Base-by-base conservation (phyloP, 495 filamentous ascomycete genomes). In the Penicillium manginii region DNA sequence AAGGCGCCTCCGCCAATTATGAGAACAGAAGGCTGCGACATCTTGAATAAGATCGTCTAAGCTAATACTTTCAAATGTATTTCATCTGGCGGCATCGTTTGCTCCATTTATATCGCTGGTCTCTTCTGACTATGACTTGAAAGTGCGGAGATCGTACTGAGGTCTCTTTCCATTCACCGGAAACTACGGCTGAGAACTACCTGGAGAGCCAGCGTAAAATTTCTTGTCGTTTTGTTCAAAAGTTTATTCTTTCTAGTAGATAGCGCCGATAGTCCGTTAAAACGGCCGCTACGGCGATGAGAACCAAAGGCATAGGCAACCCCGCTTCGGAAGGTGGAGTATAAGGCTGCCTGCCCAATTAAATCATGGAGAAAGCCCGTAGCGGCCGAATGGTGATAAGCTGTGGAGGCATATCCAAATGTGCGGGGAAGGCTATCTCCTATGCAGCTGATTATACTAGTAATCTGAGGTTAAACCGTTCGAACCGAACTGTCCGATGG, bases 1-100 rank as follows among this genome's bases (percentile, higher is more conserved):
- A 77, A 81, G 29, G 74, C 72, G 17, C 77, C 79, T 29, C 65
- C 76, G 19, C 80, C 78, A 22, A 75, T 18, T 3, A 42, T 18
- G n/a, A 42, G 39, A 37, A 37, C 33, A 37, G 33, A 37, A 37
- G 33, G 33, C 14, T 5, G 33, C 10, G 33, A 37, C 33, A 37
- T 37, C 12, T 37, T 15, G 10, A 33, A 5, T 33, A 5, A 11
- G 33, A 10, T 11, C 8, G 14, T 37, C 33, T 15, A 37, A 10
- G 3, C 14, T 15, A 37, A 15, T 5, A 15, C 6, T 37, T 12
- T 37, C 33, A 37, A 3, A 12, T 15, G 33, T 37, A 37, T 37
- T 37, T 37, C 10, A 37, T 37, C 3, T 12, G 14, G 14, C 10
- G 7, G 33, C 10, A 37, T 37, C 3, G 14, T 12, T 4, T 8